Conservation (phyloP, 2,329 filamentous ascomycete genomes). For the Claviceps lovelessii region DNA sequence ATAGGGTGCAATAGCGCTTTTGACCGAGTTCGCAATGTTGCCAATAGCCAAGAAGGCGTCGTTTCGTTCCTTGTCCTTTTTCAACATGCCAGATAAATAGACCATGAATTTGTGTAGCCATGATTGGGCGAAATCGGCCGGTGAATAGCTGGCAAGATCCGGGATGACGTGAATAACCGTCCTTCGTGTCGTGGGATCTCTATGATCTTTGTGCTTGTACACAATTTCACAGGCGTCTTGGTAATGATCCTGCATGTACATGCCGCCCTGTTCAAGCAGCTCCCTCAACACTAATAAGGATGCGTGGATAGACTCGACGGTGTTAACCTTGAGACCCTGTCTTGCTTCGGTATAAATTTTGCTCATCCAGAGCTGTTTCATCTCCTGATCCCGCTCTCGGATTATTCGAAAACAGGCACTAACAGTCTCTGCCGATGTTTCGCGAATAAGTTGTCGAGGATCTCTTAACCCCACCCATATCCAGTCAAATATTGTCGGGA, state of each 20-base stretch:
- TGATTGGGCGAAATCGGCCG: conserved; percentile 71
- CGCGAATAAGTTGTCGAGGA: conserved; percentile 76
- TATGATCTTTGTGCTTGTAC: conserved; percentile 81
- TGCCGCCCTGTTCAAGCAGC: conserved; percentile 82
- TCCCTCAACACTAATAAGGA: conserved; percentile 87
- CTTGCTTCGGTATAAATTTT: conserved; percentile 82
- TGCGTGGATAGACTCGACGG: conserved; percentile 83
- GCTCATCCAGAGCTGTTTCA: conserved; percentile 76
- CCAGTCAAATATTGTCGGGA: conserved; percentile 87
- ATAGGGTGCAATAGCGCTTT: conserved; percentile 87
- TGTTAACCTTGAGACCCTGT: conserved; percentile 62
- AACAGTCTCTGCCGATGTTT: conserved; percentile 82
- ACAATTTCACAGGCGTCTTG: conserved; percentile 86
- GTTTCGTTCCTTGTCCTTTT: conserved; percentile 87
- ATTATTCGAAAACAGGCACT: conserved; percentile 95
- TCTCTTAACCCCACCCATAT: conserved; percentile 93
- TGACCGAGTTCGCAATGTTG: conserved; percentile 90
- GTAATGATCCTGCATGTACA: conserved; percentile 98
- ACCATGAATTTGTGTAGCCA: conserved; percentile 97
- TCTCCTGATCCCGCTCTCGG: conserved; percentile 74
- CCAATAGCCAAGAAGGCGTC: conserved; percentile 92
- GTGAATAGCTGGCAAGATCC: conserved; percentile 82
- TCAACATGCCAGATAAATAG: conserved; percentile 82
- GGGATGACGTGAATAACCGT: conserved; percentile 88
- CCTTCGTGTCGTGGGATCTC: conserved; percentile 72